Evolutionary conservation across 768 basidiomycete genomes (phyloP).

Genomic region (Exidia glandulosa): DNA sequence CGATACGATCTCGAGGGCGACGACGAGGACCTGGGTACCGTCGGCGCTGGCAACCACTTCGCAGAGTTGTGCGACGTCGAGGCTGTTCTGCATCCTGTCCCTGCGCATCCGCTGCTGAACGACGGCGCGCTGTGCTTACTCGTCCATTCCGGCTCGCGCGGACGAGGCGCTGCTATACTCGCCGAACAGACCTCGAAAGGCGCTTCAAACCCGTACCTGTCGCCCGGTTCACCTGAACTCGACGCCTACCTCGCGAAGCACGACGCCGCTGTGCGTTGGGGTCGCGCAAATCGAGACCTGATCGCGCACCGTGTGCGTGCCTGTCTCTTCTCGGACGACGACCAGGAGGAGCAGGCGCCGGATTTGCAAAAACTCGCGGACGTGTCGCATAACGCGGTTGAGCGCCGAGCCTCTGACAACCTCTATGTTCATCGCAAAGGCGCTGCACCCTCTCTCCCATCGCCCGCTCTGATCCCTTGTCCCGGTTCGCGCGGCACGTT

Average conservation of each 20-base stretch:
- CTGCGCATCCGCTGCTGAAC: conserved; percentile 16
- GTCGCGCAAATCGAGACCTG: conserved; percentile 27
- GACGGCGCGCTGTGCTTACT: conserved; percentile 20
- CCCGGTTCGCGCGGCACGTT: conserved; percentile 30
- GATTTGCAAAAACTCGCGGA: conserved; percentile 23
- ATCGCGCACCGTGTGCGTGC: conserved; percentile 25
- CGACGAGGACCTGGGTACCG: conserved; percentile 20
- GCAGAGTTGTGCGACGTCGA: conserved; percentile 26
- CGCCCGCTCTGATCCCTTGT: conserved; percentile 22
- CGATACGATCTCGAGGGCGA: conserved; percentile 24
- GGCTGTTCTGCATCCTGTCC: conserved; percentile 18
- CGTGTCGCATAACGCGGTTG: conserved; percentile 24
- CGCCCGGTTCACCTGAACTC: conserved; percentile 18
- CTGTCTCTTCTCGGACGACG: conserved; percentile 16
- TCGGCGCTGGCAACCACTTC: conserved; percentile 30
- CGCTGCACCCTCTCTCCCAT: conserved; percentile 19
- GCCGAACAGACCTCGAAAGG: conserved; percentile 15
- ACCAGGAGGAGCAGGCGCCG: background rate
- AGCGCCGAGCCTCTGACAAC: conserved; percentile 9
- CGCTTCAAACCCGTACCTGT: conserved; percentile 26
- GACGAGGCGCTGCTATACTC: conserved; percentile 24
- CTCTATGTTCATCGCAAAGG: conserved; percentile 30
- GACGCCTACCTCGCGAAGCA: conserved; percentile 22
- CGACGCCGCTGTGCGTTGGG: conserved; percentile 29
- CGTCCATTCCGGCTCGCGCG: conserved; percentile 29